phyloP scores from a whole-genome alignment of 1,284 basidiomycete genomes.

The Acaromyces ingoldii region DNA sequence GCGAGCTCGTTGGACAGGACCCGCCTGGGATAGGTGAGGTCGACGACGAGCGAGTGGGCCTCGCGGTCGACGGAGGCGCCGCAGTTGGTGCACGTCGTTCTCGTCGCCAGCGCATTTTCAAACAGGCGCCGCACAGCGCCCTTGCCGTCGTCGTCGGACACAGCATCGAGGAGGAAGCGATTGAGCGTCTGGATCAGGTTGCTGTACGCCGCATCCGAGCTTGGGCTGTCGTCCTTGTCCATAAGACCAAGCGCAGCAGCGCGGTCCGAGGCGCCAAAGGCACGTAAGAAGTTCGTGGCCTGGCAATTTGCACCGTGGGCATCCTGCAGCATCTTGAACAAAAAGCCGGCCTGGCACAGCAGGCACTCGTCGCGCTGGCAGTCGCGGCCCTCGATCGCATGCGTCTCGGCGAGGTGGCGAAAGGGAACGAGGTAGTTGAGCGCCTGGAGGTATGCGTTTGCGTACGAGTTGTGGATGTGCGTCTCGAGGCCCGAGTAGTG shows the following conservation, averaged over 20 bases:
- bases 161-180: constrained; percentile 75
- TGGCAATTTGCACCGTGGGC: constrained; percentile 92
- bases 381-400: constrained; percentile 56
- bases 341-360: constrained; percentile 90
- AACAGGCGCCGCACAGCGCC: not conserved
- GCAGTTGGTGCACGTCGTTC: constrained; percentile 70
- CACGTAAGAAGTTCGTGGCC: constrained; percentile 90
- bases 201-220: constrained; percentile 65
- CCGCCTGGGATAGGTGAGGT: constrained; percentile 79
- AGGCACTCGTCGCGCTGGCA: constrained; percentile 87
- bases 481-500: constrained; percentile 88
- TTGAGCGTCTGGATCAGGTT: constrained; percentile 92
- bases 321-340: constrained; percentile 91
- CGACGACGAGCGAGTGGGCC: constrained; percentile 56
- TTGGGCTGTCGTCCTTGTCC: constrained; percentile 67
- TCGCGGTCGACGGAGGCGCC: constrained; percentile 61
- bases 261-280: constrained; percentile 70
- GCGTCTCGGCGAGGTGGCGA: constrained; percentile 76
- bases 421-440: constrained; percentile 79
- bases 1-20: constrained; percentile 57
- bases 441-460: constrained; percentile 83
- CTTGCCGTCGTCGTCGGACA: constrained; percentile 8
- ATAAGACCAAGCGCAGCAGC: constrained; percentile 81
- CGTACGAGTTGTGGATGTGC: constrained; percentile 95
- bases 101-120: not conserved